A percentile compares a stretch with the other conserved stretches of the same genome.
These are phyloP conservation scores for Neurospora africana DNA, from an alignment of 495 filamentous ascomycete species.

Conservation along the genomic window DNA sequence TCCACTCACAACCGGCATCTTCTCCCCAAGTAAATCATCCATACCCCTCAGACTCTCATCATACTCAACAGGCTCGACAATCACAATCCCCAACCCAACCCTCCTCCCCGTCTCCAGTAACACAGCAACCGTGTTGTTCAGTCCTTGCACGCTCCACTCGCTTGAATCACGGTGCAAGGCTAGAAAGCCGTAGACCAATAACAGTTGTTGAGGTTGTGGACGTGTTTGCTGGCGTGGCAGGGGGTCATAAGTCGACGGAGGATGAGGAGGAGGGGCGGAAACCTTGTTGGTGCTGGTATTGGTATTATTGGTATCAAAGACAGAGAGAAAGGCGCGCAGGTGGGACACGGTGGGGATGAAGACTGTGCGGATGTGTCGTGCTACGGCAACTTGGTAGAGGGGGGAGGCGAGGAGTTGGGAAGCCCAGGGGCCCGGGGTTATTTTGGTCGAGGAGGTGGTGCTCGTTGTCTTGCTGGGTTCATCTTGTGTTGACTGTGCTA, in stretches of 20 bases:
- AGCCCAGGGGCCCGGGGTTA: not conserved
- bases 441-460: not conserved
- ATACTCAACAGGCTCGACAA: constrained; percentile 22
- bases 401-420: constrained; percentile 46
- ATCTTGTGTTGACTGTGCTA: not conserved
- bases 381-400: constrained; percentile 55
- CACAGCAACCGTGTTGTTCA: constrained; percentile 56
- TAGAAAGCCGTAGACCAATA: constrained; percentile 59
- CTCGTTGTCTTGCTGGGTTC: not conserved
- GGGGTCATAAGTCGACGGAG: not conserved
- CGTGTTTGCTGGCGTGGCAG: not conserved
- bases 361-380: constrained; percentile 54
- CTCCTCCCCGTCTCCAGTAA: constrained; percentile 54
- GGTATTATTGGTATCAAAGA: constrained; percentile 29
- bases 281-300: constrained; percentile 13
- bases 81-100: constrained; percentile 20
- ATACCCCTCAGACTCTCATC: constrained; percentile 1
- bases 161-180: constrained; percentile 58
- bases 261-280: constrained; percentile 12
- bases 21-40: constrained; percentile 38
- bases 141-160: constrained; percentile 76
- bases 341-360: constrained; percentile 68
- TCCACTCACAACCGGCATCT: constrained; percentile 54
- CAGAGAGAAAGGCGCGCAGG: constrained; percentile 63
- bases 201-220: constrained; percentile 13